Conservation (phyloP, 78 protist species). For the Planoprotostelium fungivorum region DNA sequence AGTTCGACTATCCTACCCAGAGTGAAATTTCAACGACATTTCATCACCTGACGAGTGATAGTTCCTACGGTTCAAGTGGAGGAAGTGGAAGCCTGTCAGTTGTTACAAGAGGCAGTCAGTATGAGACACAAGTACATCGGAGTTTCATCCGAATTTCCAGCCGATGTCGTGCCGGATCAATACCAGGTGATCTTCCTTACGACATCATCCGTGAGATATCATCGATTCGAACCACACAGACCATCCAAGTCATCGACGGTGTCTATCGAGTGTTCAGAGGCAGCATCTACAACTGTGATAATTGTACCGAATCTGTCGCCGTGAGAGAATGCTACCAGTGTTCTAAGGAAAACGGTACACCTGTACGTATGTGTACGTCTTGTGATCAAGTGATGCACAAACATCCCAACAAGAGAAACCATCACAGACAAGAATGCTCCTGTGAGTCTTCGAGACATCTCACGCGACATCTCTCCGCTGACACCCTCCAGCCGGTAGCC, state of each 20-base stretch:
- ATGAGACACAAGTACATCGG: conserved; percentile 24
- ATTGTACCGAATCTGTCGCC: not conserved
- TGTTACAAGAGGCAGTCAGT: conserved; percentile 29
- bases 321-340: not conserved
- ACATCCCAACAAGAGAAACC: not conserved
- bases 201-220: not conserved
- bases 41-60: not conserved
- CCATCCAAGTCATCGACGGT: conserved; percentile 32
- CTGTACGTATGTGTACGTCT: not conserved
- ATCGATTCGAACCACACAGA: not conserved
- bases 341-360: not conserved
- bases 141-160: conserved; percentile 27
- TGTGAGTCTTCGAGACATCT: conserved; percentile 5
- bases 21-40: not conserved
- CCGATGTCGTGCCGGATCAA: conserved; percentile 10
- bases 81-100: conserved; percentile 37
- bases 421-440: not conserved
- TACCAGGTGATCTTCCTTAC: not conserved
- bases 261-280: conserved; percentile 29
- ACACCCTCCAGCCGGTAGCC: not conserved
- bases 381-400: not conserved
- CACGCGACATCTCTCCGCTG: not conserved
- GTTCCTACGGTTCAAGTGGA: conserved; percentile 6
- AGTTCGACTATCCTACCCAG: not conserved
- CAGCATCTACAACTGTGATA: conserved; percentile 2